Conservation (phyloP, 192 early-diverging fungal genomes). For the Spizellomyces punctatus region DNA sequence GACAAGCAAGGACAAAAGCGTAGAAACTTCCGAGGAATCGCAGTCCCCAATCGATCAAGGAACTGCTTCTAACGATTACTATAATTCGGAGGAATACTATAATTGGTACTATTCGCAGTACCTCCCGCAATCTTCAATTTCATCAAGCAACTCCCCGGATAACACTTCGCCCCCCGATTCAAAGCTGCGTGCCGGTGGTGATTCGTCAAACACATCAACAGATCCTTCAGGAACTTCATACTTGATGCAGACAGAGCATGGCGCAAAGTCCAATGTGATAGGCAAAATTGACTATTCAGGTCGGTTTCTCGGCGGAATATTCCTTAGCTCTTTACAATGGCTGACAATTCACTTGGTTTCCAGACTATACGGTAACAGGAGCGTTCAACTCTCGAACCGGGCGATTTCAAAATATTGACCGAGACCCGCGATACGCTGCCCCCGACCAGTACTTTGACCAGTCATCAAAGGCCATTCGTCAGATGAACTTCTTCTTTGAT, state of each 20-base stretch:
- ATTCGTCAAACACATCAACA: no score
- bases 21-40: neutral
- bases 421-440: slow-evolving; percentile 21
- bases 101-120: slow-evolving; percentile 44
- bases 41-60: no score
- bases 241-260: no score
- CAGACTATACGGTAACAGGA: slow-evolving; percentile 35
- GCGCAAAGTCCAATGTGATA: neutral
- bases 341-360: neutral
- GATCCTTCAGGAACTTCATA: no score
- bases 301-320: neutral
- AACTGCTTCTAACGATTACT: slow-evolving; percentile 15
- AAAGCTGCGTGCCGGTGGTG: neutral
- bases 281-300: slow-evolving; percentile 21
- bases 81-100: slow-evolving; percentile 36
- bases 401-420: slow-evolving; percentile 33
- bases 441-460: slow-evolving; percentile 41
- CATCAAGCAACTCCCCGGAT: neutral
- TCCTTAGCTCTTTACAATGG: neutral
- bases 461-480: slow-evolving; percentile 35
- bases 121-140: neutral
- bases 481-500: slow-evolving; percentile 41
- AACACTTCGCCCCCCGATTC: neutral
- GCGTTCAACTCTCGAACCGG: slow-evolving; percentile 38
- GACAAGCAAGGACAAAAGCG: neutral